Evolutionary conservation across 73 alveolate species (phyloP).

Genomic region (Paramecium sexaurelia): DNA sequence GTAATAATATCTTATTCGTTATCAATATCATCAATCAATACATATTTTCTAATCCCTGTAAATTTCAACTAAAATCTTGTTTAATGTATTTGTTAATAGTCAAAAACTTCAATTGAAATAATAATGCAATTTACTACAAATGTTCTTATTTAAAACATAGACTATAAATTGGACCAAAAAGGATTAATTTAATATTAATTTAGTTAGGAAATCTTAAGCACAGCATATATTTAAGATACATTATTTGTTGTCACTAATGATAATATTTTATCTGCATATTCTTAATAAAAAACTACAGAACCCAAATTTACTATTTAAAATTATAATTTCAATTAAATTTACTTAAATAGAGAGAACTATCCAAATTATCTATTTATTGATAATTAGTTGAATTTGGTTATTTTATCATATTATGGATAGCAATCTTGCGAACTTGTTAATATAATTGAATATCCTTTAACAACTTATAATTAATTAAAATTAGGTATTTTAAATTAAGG

Average conservation of each 20-base stretch:
- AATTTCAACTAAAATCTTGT: not conserved
- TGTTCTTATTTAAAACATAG: not conserved
- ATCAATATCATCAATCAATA: not conserved
- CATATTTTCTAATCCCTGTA: not conserved
- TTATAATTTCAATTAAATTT: not conserved
- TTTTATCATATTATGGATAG: not conserved
- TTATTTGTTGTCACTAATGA: not conserved
- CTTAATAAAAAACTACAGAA: not conserved
- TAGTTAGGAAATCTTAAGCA: not conserved
- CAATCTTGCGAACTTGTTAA: not conserved
- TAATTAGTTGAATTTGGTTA: not conserved
- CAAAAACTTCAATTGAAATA: not conserved
- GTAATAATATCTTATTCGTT: not conserved
- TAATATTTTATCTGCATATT: not conserved
- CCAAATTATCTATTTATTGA: not conserved
- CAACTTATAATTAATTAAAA: not conserved
- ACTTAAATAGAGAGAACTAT: not conserved
- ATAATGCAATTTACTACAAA: not conserved
- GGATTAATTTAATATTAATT: not conserved
- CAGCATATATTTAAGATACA: not conserved
- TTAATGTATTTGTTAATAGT: not conserved
- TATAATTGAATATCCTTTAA: not conserved
- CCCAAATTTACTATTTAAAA: not conserved
- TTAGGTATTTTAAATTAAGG: not conserved
- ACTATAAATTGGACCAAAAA: not conserved